Conservation (phyloP, 495 filamentous ascomycete genomes). For the Podospora sp. region DNA sequence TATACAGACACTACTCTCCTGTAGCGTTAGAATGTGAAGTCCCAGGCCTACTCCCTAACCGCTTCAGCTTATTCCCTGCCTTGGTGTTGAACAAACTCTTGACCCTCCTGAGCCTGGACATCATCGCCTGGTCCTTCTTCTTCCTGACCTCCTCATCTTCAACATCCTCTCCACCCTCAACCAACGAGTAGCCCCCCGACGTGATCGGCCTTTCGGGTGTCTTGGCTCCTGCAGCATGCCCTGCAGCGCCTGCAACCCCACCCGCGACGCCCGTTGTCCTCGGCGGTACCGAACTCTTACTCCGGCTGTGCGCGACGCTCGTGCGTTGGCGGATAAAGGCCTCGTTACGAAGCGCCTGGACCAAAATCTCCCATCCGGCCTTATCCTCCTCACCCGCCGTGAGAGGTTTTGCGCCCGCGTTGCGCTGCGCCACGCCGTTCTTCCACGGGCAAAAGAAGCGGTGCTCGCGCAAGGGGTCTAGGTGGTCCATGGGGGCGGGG, state of each 20-base stretch:
- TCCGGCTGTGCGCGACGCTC: constrained; percentile 25
- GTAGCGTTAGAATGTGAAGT: constrained; percentile 30
- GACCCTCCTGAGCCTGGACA: constrained; percentile 55
- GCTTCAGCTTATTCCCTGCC: constrained; percentile 45
- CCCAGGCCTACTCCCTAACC: constrained; percentile 35
- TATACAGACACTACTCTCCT: constrained; percentile 15
- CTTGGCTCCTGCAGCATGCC: constrained; percentile 6
- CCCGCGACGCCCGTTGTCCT: constrained; percentile 1
- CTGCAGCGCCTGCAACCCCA: not conserved
- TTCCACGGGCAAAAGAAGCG: constrained; percentile 84
- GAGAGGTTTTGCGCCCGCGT: constrained; percentile 38
- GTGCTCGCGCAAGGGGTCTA: constrained; percentile 71
- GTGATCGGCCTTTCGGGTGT: constrained; percentile 29
- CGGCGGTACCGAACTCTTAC: constrained; percentile 28
- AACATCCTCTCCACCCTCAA: constrained; percentile 14
- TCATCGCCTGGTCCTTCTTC: constrained; percentile 58
- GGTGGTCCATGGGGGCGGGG: constrained; percentile 60
- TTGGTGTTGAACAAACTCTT: constrained; percentile 62
- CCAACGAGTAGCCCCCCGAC: constrained; percentile 14
- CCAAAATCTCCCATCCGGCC: constrained; percentile 50
- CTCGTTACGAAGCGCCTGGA: constrained; percentile 49
- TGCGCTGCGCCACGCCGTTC: constrained; percentile 60
- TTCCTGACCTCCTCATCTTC: constrained; percentile 49
- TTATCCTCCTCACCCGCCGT: constrained; percentile 30
- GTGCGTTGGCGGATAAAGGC: constrained; percentile 39